Conservation (phyloP, 768 basidiomycete genomes). For the Lyophyllum atratum region DNA sequence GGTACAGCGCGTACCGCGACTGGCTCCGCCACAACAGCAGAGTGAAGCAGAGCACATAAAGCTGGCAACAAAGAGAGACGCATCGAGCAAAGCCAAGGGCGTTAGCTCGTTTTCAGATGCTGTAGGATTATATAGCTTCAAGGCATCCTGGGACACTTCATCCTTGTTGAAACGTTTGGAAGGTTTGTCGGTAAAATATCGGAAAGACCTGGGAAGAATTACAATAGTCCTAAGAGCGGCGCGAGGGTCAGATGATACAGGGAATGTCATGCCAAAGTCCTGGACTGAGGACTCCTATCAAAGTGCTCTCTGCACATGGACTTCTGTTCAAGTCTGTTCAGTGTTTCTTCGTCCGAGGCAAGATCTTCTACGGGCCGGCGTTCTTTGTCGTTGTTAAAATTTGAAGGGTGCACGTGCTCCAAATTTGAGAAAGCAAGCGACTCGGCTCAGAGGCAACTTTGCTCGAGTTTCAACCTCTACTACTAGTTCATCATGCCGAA, state of each 20-base stretch:
- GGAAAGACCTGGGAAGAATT: background rate
- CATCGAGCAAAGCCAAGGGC: constrained; percentile 6
- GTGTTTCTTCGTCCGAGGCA: too few species aligned
- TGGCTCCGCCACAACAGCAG: constrained; percentile 4
- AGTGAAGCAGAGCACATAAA: constrained; percentile 11
- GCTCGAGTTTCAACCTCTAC: background rate
- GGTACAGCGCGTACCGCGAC: constrained; percentile 20
- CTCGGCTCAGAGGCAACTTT: too few species aligned
- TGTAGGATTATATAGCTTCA: background rate
- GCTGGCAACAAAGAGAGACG: constrained; percentile 1
- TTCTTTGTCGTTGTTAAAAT: background rate
- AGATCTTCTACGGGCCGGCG: background rate
- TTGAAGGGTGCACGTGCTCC: background rate
- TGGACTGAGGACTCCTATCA: background rate
- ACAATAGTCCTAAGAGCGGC: background rate
- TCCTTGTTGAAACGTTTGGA: background rate
- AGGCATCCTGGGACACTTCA: background rate
- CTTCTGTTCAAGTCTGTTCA: background rate
- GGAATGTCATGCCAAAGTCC: background rate
- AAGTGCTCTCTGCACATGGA: background rate
- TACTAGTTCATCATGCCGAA: constrained; percentile 65
- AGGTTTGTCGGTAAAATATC: constrained; percentile 24
- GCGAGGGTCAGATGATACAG: background rate
- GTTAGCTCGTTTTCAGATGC: background rate
- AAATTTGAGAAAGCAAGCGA: too few species aligned